A percentile compares a stretch with the other conserved stretches of the same genome.
Evolutionary conservation across 202 grass and related monocot species (phyloP).

Genomic region (Zoysia matrella): DNA sequence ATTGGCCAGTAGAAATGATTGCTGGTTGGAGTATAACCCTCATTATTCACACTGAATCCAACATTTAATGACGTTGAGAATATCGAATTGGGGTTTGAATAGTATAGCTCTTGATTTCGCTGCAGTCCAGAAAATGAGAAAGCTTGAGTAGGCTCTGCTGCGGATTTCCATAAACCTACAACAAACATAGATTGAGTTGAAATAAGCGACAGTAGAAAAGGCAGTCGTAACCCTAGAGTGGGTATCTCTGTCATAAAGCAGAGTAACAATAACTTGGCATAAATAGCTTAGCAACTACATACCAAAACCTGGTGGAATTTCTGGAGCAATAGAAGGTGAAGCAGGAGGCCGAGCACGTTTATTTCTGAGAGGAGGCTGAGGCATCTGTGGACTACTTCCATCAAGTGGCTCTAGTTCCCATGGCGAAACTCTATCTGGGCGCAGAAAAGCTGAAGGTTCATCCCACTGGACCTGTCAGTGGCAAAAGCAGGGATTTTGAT

Average conservation of each 20-base stretch:
- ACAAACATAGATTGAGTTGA: slow-evolving; percentile 34
- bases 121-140: slow-evolving; percentile 72
- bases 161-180: slow-evolving; percentile 54
- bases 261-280: background rate
- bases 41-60: slow-evolving; percentile 59
- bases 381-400: slow-evolving; percentile 32
- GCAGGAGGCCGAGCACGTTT: slow-evolving; percentile 66
- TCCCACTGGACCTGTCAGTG: slow-evolving; percentile 88
- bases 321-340: slow-evolving; percentile 53
- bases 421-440: slow-evolving; percentile 87
- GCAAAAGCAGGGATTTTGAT: slow-evolving; percentile 30
- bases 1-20: slow-evolving; percentile 65
- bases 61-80: slow-evolving; percentile 58
- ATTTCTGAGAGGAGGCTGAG: slow-evolving; percentile 63
- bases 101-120: slow-evolving; percentile 56
- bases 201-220: slow-evolving; percentile 16
- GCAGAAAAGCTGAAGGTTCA: slow-evolving; percentile 67
- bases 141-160: slow-evolving; percentile 51
- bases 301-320: slow-evolving; percentile 57
- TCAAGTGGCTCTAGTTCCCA: slow-evolving; percentile 91
- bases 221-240: background rate
- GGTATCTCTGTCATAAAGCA: background rate
- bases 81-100: slow-evolving; percentile 38
- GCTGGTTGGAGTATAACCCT: slow-evolving; percentile 39
- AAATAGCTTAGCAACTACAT: slow-evolving; percentile 37